Evolutionary conservation across 352 stramenopile genomes (phyloP).

Genomic region (Phytophthora litchii): DNA sequence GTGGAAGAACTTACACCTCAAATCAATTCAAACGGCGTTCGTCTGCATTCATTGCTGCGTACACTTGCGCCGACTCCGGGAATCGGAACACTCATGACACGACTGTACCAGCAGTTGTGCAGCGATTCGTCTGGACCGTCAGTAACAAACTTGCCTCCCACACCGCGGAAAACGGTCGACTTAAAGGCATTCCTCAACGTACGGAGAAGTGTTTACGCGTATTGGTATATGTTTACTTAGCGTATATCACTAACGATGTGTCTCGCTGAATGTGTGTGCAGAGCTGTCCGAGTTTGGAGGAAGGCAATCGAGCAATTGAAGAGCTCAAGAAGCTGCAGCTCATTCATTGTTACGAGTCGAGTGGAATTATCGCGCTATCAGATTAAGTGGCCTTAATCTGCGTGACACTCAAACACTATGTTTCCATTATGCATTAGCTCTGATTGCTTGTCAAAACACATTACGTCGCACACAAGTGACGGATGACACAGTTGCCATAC

Average conservation of each 20-base stretch:
- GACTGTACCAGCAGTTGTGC: conserved; percentile 73
- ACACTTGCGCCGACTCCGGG: conserved; percentile 61
- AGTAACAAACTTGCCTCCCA: conserved; percentile 13
- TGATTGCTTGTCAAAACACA: neutral
- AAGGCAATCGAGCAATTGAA: conserved; percentile 71
- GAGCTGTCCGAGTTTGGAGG: conserved; percentile 77
- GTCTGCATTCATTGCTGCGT: conserved; percentile 68
- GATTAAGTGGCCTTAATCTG: conserved; percentile 38
- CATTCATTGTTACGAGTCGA: conserved; percentile 84
- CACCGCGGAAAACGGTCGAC: conserved; percentile 63
- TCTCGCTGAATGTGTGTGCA: conserved; percentile 24
- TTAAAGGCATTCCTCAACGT: conserved; percentile 73
- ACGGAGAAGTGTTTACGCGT: conserved; percentile 9
- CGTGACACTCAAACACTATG: conserved; percentile 1
- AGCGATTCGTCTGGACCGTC: conserved; percentile 29
- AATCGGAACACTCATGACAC: conserved; percentile 77
- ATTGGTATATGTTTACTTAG: neutral
- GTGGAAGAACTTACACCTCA: conserved; percentile 59
- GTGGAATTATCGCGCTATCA: conserved; percentile 71
- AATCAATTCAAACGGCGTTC: conserved; percentile 55
- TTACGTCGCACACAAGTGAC: neutral
- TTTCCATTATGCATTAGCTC: conserved; percentile 11
- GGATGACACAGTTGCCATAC: neutral
- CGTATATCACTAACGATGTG: conserved; percentile 8
- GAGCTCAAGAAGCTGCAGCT: conserved; percentile 84